Evolutionary conservation across 257 asterid species (phyloP).

Genomic region (Nicotiana sylvestris): DNA sequence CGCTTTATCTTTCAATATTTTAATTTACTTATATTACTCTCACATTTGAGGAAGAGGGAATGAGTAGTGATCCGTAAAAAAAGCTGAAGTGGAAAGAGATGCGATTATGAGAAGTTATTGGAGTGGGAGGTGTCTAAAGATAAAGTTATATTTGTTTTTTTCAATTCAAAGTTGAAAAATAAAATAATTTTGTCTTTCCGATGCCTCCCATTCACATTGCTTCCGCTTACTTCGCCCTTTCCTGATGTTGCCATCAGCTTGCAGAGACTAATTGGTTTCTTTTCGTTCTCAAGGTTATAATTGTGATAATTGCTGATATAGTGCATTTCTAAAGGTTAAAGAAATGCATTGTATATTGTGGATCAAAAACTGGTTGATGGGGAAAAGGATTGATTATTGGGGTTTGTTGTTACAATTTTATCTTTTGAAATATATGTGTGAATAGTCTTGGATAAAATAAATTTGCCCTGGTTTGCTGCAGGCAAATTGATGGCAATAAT

Average conservation of each 20-base stretch:
- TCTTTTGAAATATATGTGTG: too few species aligned
- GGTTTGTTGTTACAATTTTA: too few species aligned
- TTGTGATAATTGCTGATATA: too few species aligned
- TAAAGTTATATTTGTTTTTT: neutral
- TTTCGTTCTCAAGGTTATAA: neutral
- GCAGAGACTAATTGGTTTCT: too few species aligned
- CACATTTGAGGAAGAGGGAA: neutral
- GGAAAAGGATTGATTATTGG: too few species aligned
- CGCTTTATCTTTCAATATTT: neutral
- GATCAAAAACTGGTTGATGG: too few species aligned
- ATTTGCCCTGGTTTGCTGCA: too few species aligned
- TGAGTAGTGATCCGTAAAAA: neutral
- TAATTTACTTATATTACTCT: neutral
- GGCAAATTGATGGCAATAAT: too few species aligned
- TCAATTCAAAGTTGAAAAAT: neutral
- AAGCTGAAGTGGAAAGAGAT: neutral
- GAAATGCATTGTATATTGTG: too few species aligned
- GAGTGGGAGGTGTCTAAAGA: slow-evolving; percentile 3
- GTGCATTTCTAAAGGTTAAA: too few species aligned
- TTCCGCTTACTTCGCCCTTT: neutral
- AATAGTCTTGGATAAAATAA: too few species aligned
- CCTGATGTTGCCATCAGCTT: neutral
- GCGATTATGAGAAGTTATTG: neutral
- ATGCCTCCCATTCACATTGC: slow-evolving; percentile 11
- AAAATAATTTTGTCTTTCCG: neutral